phyloP scores from a whole-genome alignment of 805 yeast species.

The Wickerhamiella occidentalis region DNA sequence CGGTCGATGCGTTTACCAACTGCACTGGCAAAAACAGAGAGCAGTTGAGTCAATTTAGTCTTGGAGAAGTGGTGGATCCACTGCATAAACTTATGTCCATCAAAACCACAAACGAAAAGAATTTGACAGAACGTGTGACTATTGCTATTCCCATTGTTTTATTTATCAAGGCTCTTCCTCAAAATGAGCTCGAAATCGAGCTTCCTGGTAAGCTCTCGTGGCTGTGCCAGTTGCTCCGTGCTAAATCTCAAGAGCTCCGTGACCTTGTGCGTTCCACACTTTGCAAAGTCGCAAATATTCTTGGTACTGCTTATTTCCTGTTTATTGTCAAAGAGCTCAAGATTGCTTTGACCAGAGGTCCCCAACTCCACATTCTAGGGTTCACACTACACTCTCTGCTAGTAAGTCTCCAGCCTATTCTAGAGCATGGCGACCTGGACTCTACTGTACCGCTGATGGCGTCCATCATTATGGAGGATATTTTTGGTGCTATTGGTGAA shows the following conservation, averaged over 20 bases:
- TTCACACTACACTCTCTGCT: conserved; percentile 71
- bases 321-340: conserved; percentile 70
- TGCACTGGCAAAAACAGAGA: conserved; percentile 23
- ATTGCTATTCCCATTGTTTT: conserved; percentile 69
- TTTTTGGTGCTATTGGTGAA: conserved; percentile 81
- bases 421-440: conserved; percentile 59
- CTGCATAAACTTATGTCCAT: conserved; percentile 41
- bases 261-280: conserved; percentile 72
- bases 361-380: conserved; percentile 86
- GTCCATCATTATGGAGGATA: conserved; percentile 77
- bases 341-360: conserved; percentile 71
- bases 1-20: conserved; percentile 12
- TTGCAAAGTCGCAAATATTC: conserved; percentile 45
- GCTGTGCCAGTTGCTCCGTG: conserved; percentile 78
- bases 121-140: conserved; percentile 61
- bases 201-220: conserved; percentile 76
- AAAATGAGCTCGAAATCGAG: conserved; percentile 41
- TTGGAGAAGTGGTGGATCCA: conserved; percentile 48
- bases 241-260: conserved; percentile 76
- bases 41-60: conserved; percentile 37
- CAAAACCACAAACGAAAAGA: conserved; percentile 58
- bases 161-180: conserved; percentile 49
- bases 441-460: conserved; percentile 45
- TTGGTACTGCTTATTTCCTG: conserved; percentile 63
- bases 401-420: conserved; percentile 35